Base-by-base conservation (phyloP, 2,329 filamentous ascomycete genomes). In the Emergomyces orientalis region DNA sequence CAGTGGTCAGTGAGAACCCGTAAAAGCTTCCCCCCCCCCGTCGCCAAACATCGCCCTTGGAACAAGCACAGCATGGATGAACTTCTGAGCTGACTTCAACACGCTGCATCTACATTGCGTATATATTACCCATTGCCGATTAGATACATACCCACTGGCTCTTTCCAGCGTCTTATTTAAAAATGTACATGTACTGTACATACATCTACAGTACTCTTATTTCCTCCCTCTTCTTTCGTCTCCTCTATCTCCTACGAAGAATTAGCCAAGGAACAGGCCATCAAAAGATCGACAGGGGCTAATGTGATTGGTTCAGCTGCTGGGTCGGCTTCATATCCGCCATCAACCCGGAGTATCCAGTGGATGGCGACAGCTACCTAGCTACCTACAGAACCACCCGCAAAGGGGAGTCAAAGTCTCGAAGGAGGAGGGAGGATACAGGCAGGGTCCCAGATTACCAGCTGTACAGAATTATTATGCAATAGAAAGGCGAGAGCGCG, bases 241-340 rank as follows among this genome's bases (percentile, higher is more conserved):
- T 22, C 54, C 17, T 39, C 32, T 11, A 9, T 39, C 19, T 39
- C 54, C n/a, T 6, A 34, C 3, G 13, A 22, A 7, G 43, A 22
- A n/a, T n/a, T 37, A 34, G 27, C 17, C 3, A 11, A 55, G 49
- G 11, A 13, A 13, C 22, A 32, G 27, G 27, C 32, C 27, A 37
- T 55, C 30, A 7, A 6, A 3, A 5, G 56, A 59, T 59, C 56
- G 56, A 30, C 56, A 59, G 56, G 56, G 56, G 56, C 56, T 59
- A 45, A 30, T 43, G 56, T 45, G 39, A 43, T 59, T 59, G 56
- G 56, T 14, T 32, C 39, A 30, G 56, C 11, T 6, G 56, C 25
- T 17, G 56, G 51, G 6, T n/a, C 9, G 9, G 9, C 25, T 54
- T 32, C 27, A 54, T 34, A 30, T 51, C 47, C 25, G 22, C 14